Evolutionary conservation across 352 stramenopile genomes (phyloP).

Genomic region (Pythium myriotylum): DNA sequence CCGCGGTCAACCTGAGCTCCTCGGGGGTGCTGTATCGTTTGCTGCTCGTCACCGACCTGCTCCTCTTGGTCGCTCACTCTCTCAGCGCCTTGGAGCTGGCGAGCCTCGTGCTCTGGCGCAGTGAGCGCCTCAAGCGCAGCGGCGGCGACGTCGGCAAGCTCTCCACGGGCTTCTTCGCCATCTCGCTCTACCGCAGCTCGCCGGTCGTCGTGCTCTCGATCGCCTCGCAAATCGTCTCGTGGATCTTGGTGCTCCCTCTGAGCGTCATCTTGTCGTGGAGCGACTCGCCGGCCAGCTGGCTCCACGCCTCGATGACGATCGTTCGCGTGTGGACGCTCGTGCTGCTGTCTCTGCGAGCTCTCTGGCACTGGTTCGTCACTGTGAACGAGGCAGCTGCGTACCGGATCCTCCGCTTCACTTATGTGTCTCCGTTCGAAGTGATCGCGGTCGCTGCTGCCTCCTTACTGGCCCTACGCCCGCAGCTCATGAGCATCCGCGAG

Average conservation of each 20-base stretch:
- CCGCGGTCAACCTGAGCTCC: constrained; percentile 43
- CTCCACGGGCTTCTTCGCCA: constrained; percentile 22
- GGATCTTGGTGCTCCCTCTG: constrained; percentile 49
- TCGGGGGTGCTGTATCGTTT: constrained; percentile 49
- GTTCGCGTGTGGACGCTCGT: constrained; percentile 41
- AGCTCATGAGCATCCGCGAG: constrained; percentile 24
- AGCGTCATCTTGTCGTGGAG: constrained; percentile 34
- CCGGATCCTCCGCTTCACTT: constrained; percentile 32
- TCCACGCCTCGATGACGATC: constrained; percentile 42
- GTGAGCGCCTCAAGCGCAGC: constrained; percentile 37
- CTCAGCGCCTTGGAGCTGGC: constrained; percentile 40
- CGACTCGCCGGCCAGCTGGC: constrained; percentile 17
- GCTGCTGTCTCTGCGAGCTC: constrained; percentile 36
- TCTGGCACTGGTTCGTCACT: constrained; percentile 39
- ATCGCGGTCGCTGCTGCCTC: constrained; percentile 15
- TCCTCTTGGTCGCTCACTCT: constrained; percentile 36
- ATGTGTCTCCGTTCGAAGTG: constrained; percentile 34
- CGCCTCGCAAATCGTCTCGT: constrained; percentile 47
- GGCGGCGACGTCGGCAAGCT: constrained; percentile 41
- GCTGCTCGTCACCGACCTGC: constrained; percentile 44
- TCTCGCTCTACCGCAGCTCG: constrained; percentile 41
- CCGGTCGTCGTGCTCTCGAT: constrained; percentile 38
- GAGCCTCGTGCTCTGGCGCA: constrained; percentile 26
- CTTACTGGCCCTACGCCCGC: constrained; percentile 4
- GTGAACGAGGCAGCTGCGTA: constrained; percentile 35